A percentile compares a stretch with the other conserved stretches of the same genome.
Evolutionary conservation across 352 stramenopile genomes (phyloP).

Genomic region (Globisporangium acanthophoron): DNA sequence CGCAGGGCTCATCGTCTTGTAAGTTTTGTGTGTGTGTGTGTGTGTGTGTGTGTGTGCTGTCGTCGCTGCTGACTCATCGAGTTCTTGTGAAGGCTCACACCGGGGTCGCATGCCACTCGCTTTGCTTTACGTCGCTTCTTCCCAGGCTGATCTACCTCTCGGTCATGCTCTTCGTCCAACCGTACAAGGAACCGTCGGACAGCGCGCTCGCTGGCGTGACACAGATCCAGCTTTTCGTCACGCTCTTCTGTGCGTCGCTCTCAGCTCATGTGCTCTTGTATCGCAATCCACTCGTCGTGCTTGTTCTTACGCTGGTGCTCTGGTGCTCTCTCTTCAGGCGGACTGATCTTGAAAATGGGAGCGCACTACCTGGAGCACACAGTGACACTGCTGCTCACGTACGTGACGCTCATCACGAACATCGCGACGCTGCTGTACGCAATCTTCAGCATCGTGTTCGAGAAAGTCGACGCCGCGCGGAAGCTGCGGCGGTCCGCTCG

Average conservation of each 20-base stretch:
- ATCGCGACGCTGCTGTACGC: slow-evolving; percentile 42
- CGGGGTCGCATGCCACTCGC: background rate
- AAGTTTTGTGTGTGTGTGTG: slow-evolving; percentile 8
- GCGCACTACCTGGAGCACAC: slow-evolving; percentile 32
- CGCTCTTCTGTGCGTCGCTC: slow-evolving; percentile 56
- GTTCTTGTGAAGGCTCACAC: background rate
- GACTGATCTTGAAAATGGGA: slow-evolving; percentile 66
- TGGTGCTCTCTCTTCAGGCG: slow-evolving; percentile 22
- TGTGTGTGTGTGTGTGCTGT: background rate
- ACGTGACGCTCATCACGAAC: slow-evolving; percentile 47
- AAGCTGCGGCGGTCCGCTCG: slow-evolving; percentile 23
- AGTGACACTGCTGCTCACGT: slow-evolving; percentile 45
- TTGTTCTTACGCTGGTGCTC: background rate
- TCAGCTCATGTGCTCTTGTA: background rate
- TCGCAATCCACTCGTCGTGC: background rate
- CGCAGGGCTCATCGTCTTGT: slow-evolving; percentile 64
- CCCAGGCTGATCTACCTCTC: slow-evolving; percentile 67
- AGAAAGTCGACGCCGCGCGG: slow-evolving; percentile 34
- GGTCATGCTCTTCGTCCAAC: slow-evolving; percentile 66
- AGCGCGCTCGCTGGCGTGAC: slow-evolving; percentile 55
- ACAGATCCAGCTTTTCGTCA: slow-evolving; percentile 77
- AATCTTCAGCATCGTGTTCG: slow-evolving; percentile 48
- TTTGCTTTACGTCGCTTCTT: background rate
- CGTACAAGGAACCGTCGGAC: slow-evolving; percentile 56
- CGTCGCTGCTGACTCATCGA: background rate